phyloP scores from a whole-genome alignment of 805 yeast genomes.

The Saturnispora bothae region DNA sequence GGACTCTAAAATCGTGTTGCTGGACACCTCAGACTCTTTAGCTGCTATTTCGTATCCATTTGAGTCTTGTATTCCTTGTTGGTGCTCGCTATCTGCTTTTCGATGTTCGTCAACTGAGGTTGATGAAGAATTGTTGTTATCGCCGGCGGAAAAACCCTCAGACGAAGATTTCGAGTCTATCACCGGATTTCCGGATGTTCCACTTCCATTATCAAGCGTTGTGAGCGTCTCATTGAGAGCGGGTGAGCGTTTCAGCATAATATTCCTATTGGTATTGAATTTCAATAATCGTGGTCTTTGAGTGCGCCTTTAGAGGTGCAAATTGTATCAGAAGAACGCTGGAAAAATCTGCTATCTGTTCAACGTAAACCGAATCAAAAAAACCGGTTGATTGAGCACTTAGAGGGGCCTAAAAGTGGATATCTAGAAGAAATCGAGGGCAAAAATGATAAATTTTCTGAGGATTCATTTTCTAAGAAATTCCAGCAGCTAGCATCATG shows the following conservation, averaged over 20 bases:
- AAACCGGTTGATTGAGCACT: no score
- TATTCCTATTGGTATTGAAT: no score
- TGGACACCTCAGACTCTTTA: not conserved
- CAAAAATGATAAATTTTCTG: not conserved
- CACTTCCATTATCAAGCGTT: not conserved
- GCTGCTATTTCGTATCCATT: not conserved
- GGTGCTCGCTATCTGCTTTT: no score
- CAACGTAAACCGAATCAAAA: no score
- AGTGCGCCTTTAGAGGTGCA: no score
- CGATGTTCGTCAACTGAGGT: no score
- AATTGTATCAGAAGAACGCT: no score
- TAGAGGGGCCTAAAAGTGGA: not conserved
- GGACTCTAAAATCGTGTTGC: no score
- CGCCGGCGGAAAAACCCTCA: constrained; percentile 8
- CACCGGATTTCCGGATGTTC: not conserved
- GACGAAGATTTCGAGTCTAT: constrained; percentile 12
- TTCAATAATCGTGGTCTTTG: no score
- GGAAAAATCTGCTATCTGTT: no score
- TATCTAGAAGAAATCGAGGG: not conserved
- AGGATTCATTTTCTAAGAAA: not conserved
- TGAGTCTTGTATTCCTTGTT: no score
- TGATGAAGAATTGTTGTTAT: not conserved
- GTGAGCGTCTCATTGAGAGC: not conserved
- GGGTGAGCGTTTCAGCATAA: not conserved
- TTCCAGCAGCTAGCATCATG: no score